Evolutionary conservation across 768 basidiomycete genomes (phyloP).

Genomic region (Vararia minispora): DNA sequence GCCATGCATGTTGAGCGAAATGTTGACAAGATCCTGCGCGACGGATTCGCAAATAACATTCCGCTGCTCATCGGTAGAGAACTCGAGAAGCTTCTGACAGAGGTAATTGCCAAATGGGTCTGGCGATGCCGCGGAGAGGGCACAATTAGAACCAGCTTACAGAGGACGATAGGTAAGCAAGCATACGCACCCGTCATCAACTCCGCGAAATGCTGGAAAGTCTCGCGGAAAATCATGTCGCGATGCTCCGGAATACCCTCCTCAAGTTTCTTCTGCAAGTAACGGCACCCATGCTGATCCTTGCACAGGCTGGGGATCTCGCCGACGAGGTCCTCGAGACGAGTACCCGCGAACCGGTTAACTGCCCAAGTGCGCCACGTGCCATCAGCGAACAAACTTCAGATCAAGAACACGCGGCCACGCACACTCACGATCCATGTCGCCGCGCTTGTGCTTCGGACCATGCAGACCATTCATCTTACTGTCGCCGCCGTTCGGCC

Average conservation of each 20-base stretch:
- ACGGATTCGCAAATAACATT: conserved; percentile 97
- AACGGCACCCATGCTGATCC: conserved; percentile 98
- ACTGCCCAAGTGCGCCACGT: conserved; percentile 40
- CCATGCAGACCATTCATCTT: conserved; percentile 90
- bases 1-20: conserved; percentile 99
- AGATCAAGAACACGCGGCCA: conserved; percentile 2
- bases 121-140: too few relatives aligned
- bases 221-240: conserved; percentile 99
- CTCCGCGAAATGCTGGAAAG: conserved; percentile 94
- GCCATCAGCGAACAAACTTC: neutral
- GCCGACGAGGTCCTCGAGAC: conserved; percentile 90
- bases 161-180: neutral
- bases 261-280: conserved; percentile 97
- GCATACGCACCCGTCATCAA: conserved; percentile 79
- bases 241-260: conserved; percentile 92
- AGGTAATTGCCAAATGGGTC: conserved; percentile 99
- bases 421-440: conserved; percentile 80
- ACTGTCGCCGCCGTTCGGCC: conserved; percentile 43
- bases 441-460: conserved; percentile 89
- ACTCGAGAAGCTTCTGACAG: conserved; percentile 96
- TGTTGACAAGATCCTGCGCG: conserved; percentile 93
- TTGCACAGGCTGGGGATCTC: conserved; percentile 94
- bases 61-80: conserved; percentile 94
- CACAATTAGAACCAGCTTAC: conserved; percentile 5
- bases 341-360: conserved; percentile 94